Evolutionary conservation across 1,284 basidiomycete species (phyloP).

Genomic region (Naganishia albida): DNA sequence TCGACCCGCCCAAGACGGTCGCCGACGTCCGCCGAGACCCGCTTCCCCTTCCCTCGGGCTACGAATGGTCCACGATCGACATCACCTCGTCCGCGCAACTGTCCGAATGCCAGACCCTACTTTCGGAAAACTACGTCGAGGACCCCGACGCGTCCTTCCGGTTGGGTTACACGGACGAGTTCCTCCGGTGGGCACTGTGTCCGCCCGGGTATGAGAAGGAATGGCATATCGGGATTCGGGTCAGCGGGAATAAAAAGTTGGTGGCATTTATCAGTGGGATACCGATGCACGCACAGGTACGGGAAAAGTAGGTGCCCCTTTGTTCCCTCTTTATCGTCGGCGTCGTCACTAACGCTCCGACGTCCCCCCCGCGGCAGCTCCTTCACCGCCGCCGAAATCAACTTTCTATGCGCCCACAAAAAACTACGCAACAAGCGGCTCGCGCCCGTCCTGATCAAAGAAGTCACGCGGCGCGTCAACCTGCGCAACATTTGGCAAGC

Average conservation of each 20-base stretch:
- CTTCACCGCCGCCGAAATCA: slow-evolving; percentile 83
- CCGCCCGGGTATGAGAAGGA: slow-evolving; percentile 90
- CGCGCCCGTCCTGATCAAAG: slow-evolving; percentile 95
- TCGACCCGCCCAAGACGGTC: slow-evolving; percentile 76
- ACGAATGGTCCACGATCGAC: slow-evolving; percentile 87
- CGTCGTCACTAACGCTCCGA: neutral
- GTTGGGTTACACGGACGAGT: slow-evolving; percentile 94
- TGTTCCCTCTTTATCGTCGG: slow-evolving; percentile 23
- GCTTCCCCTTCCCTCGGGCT: slow-evolving; percentile 85
- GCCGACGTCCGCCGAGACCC: slow-evolving; percentile 84
- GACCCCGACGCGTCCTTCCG: slow-evolving; percentile 94
- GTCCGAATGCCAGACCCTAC: slow-evolving; percentile 87
- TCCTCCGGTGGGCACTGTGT: slow-evolving; percentile 90
- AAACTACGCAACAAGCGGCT: slow-evolving; percentile 94
- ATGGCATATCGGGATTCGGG: slow-evolving; percentile 96
- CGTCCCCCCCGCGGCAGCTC: slow-evolving; percentile 57
- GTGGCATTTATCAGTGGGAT: slow-evolving; percentile 99
- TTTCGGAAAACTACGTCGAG: slow-evolving; percentile 94
- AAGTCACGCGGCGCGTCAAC: slow-evolving; percentile 91
- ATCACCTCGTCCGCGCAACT: slow-evolving; percentile 64
- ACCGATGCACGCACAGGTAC: slow-evolving; percentile 76
- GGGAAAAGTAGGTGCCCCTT: slow-evolving; percentile 65
- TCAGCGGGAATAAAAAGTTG: slow-evolving; percentile 83
- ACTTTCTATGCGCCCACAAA: slow-evolving; percentile 98
- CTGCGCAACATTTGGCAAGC: slow-evolving; percentile 92